phyloP scores from a whole-genome alignment of 2,329 filamentous ascomycete species.

The Talaromyces amestolkiae region DNA sequence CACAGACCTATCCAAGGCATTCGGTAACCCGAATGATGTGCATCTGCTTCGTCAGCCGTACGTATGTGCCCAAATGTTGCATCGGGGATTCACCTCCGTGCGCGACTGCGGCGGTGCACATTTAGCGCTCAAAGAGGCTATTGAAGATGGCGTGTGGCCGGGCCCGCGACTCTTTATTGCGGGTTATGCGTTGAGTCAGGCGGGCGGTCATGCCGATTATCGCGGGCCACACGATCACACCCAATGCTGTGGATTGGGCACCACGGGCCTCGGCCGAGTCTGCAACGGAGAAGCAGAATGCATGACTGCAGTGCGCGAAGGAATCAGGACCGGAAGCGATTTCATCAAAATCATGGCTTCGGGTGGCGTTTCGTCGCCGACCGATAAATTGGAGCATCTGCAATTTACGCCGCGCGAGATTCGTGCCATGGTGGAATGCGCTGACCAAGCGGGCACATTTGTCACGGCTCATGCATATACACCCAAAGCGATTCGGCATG shows the following conservation, averaged over 20 bases:
- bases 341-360: conserved; percentile 63
- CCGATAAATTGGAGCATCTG: conserved; percentile 52
- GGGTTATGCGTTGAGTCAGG: conserved; percentile 55
- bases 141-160: conserved; percentile 55
- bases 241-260: conserved; percentile 49
- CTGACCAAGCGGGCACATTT: conserved; percentile 47
- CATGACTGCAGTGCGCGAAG: conserved; percentile 52
- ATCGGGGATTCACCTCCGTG: conserved; percentile 58
- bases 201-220: conserved; percentile 59
- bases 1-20: conserved; percentile 2
- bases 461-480: conserved; percentile 62
- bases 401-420: conserved; percentile 61
- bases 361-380: conserved; percentile 58
- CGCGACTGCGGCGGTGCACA: conserved; percentile 59
- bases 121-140: conserved; percentile 52
- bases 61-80: conserved; percentile 47
- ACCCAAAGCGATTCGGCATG: conserved; percentile 53
- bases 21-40: conserved; percentile 8
- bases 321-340: conserved; percentile 56
- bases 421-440: conserved; percentile 52
- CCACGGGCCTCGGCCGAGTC: conserved; percentile 41
- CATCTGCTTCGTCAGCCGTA: conserved; percentile 16
- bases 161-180: conserved; percentile 58
- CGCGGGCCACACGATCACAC: conserved; percentile 41
- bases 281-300: conserved; percentile 58